Conservation (phyloP, 2,329 filamentous ascomycete genomes). For the Xylariaceae sp. region DNA sequence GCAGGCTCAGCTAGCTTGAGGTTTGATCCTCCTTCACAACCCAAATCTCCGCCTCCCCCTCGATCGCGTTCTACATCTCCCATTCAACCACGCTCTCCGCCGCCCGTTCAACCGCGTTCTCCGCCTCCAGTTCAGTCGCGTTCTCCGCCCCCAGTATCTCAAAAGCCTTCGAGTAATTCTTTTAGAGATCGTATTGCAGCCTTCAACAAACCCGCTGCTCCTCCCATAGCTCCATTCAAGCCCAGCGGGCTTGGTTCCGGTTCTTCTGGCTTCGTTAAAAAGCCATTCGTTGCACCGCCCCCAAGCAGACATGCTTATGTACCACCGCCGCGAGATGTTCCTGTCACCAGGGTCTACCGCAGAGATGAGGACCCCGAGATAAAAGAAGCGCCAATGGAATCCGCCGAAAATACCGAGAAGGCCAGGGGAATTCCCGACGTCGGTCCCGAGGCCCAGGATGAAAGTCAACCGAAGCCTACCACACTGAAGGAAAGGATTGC, state of each 20-base stretch:
- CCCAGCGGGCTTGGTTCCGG: conserved; percentile 60
- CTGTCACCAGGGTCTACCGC: conserved; percentile 71
- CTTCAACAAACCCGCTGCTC: conserved; percentile 85
- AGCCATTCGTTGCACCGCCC: conserved; percentile 92
- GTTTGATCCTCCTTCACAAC: conserved; percentile 38
- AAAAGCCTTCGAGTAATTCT: conserved; percentile 71
- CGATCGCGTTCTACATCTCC: background rate
- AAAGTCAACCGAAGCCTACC: conserved; percentile 85
- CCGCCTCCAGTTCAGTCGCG: conserved; percentile 37
- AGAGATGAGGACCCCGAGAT: conserved; percentile 82
- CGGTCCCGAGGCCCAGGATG: conserved; percentile 49
- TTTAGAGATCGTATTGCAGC: conserved; percentile 96
- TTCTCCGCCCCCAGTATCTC: conserved; percentile 63
- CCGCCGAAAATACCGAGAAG: conserved; percentile 61
- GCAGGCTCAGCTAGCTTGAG: conserved; percentile 39
- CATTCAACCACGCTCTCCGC: conserved; percentile 42
- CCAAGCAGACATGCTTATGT: conserved; percentile 90
- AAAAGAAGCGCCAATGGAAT: conserved; percentile 61
- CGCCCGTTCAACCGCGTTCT: conserved; percentile 36
- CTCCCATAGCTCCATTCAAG: conserved; percentile 87
- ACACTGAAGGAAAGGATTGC: conserved; percentile 95
- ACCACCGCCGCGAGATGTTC: conserved; percentile 66
- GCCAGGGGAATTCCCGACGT: conserved; percentile 54
- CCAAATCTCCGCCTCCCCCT: conserved; percentile 27
- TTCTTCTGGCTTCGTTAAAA: conserved; percentile 77